Evolutionary conservation across 768 basidiomycete genomes (phyloP).

Genomic region (Kwoniella europaea): DNA sequence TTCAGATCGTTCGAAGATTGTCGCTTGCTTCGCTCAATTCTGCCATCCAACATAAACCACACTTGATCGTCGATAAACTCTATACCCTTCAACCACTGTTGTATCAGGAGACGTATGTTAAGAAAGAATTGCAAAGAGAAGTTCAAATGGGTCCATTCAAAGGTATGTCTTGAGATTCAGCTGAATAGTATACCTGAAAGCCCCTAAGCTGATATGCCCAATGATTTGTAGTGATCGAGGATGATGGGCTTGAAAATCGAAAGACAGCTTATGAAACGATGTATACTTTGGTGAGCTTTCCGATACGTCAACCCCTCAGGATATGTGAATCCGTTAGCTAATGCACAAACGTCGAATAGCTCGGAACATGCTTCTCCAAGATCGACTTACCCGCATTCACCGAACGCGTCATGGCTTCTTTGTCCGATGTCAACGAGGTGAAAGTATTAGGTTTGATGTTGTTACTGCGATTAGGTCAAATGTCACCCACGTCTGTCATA

Average conservation of each 20-base stretch:
- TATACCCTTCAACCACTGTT: conserved; percentile 74
- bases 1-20: conserved; percentile 83
- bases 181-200: no score
- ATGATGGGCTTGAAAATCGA: conserved; percentile 92
- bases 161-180: conserved; percentile 24
- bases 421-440: conserved; percentile 92
- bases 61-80: conserved; percentile 86
- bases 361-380: conserved; percentile 76
- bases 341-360: conserved; percentile 23
- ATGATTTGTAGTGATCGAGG: conserved; percentile 67
- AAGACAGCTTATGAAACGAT: conserved; percentile 98
- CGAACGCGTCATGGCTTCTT: conserved; percentile 75
- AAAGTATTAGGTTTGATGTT: conserved; percentile 96
- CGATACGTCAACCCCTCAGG: neutral
- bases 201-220: no score
- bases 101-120: conserved; percentile 82
- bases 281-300: conserved; percentile 56
- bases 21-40: conserved; percentile 91
- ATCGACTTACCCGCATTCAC: conserved; percentile 88
- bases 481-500: conserved; percentile 77
- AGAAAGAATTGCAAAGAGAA: conserved; percentile 61
- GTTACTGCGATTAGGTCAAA: conserved; percentile 84
- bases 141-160: conserved; percentile 56
- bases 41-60: conserved; percentile 90
- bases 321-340: neutral